Percentiles rank a stretch among this genome's conserved stretches.
Evolutionary conservation across 495 filamentous ascomycete genomes (phyloP).

Genomic region (Aspergillus hancockii): DNA sequence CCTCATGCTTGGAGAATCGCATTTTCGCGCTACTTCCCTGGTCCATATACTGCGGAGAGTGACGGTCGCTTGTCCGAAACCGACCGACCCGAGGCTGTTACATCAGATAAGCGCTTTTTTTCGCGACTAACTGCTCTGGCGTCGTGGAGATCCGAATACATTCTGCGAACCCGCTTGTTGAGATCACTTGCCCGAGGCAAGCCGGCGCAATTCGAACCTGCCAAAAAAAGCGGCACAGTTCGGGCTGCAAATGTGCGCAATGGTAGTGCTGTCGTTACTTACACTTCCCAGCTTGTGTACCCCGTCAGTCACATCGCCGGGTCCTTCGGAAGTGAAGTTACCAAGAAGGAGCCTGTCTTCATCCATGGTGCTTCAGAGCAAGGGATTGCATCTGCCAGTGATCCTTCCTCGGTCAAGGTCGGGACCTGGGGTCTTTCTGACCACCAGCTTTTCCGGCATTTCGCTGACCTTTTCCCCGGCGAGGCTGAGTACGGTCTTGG

Average conservation of each 20-base stretch:
- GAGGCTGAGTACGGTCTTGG: conserved; percentile 77
- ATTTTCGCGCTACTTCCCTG: conserved; percentile 86
- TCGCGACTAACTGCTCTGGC: conserved; percentile 74
- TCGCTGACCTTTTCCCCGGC: conserved; percentile 72
- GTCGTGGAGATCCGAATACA: conserved; percentile 92
- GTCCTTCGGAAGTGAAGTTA: conserved; percentile 58
- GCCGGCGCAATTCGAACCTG: conserved; percentile 58
- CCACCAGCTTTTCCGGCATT: conserved; percentile 69
- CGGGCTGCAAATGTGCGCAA: conserved; percentile 50
- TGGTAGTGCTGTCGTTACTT: conserved; percentile 67
- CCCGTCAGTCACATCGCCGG: conserved; percentile 77
- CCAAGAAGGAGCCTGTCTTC: conserved; percentile 71
- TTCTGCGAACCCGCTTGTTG: conserved; percentile 80
- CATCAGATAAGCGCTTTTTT: conserved; percentile 72
- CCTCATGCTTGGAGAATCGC: conserved; percentile 90
- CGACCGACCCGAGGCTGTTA: conserved; percentile 48
- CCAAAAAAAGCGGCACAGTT: conserved; percentile 48
- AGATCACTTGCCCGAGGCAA: conserved; percentile 79
- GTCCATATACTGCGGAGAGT: conserved; percentile 52
- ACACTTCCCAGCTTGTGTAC: conserved; percentile 75
- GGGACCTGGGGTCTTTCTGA: conserved; percentile 83
- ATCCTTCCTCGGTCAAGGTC: conserved; percentile 74
- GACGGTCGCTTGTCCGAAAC: conserved; percentile 20
- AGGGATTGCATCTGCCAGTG: conserved; percentile 71
- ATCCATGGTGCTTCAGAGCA: conserved; percentile 80